Evolutionary conservation across 768 basidiomycete genomes (phyloP).

Genomic region (Mycena capillaripes): DNA sequence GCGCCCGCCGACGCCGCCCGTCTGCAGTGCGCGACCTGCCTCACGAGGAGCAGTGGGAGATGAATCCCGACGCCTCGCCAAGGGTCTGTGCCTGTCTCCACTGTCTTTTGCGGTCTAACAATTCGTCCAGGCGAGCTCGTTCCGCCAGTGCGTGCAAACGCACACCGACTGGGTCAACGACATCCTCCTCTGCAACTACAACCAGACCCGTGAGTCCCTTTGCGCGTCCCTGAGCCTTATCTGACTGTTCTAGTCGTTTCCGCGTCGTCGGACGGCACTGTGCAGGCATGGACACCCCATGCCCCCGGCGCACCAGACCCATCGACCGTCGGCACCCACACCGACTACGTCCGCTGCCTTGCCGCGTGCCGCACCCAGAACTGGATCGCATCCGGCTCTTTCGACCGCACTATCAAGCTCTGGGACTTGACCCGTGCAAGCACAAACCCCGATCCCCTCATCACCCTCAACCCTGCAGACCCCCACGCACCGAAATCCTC

Average conservation of each 20-base stretch:
- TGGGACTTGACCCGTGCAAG: constrained; percentile 82
- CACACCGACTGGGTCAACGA: constrained; percentile 99
- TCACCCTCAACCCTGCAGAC: constrained; percentile 79
- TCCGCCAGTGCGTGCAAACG: constrained; percentile 90
- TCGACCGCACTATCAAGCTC: constrained; percentile 93
- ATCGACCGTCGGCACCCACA: constrained; percentile 77
- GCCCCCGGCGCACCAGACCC: constrained; percentile 70
- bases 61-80: constrained; percentile 69
- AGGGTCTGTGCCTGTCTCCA: constrained; percentile 58
- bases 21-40: constrained; percentile 59
- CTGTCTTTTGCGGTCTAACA: neutral
- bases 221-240: neutral
- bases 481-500: constrained; percentile 75
- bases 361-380: constrained; percentile 81
- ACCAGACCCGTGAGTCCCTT: constrained; percentile 79
- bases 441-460: constrained; percentile 58
- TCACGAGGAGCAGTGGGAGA: constrained; percentile 85
- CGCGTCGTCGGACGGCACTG: constrained; percentile 94
- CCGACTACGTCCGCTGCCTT: constrained; percentile 90
- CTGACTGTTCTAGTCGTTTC: constrained; percentile 75
- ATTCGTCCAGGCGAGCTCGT: constrained; percentile 64
- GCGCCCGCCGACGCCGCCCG: constrained; percentile 52
- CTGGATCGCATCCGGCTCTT: constrained; percentile 94
- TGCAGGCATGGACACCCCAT: constrained; percentile 96
- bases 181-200: constrained; percentile 89